These are phyloP conservation scores for Aspergillus fijiensis DNA, from an alignment of 2,329 filamentous ascomycete genomes.

Conservation along the genomic window DNA sequence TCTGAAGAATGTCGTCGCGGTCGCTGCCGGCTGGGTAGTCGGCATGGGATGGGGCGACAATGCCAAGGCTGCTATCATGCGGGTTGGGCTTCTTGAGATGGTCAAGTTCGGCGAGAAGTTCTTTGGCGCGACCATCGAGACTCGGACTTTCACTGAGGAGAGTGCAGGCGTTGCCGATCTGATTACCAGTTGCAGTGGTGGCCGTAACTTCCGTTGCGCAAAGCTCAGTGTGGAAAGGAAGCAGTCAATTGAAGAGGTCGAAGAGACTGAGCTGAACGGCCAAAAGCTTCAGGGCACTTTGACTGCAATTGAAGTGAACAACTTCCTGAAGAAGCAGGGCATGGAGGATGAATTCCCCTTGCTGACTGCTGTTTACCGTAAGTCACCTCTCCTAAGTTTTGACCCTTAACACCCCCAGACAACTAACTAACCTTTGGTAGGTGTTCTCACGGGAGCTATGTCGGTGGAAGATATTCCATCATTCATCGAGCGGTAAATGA, in stretches of 20 bases:
- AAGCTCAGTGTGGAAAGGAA: conserved; percentile 81
- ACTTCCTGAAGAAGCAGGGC: conserved; percentile 76
- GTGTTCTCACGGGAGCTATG: conserved; percentile 73
- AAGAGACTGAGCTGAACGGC: conserved; percentile 85
- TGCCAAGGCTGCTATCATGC: conserved; percentile 97
- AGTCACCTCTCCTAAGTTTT: conserved; percentile 25
- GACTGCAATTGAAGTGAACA: conserved; percentile 88
- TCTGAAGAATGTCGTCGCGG: conserved; percentile 92
- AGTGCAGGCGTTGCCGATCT: conserved; percentile 93
- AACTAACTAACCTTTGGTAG: conserved; percentile 32
- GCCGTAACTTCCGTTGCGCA: conserved; percentile 91
- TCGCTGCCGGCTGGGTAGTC: conserved; percentile 92
- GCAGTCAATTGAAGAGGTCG: conserved; percentile 79
- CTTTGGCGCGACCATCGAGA: conserved; percentile 77
- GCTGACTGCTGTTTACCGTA: conserved; percentile 79
- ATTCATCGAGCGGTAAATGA: conserved; percentile 55
- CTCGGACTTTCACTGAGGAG: conserved; percentile 92
- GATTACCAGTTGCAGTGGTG: conserved; percentile 89
- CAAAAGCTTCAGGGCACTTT: conserved; percentile 95
- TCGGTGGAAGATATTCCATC: conserved; percentile 78
- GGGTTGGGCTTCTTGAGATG: conserved; percentile 92
- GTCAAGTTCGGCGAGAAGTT: conserved; percentile 93
- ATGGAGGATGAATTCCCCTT: conserved; percentile 83
- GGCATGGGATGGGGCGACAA: conserved; percentile 98
- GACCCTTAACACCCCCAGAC: conserved; percentile 22